Base-by-base conservation (phyloP, 2,329 filamentous ascomycete species). In the Gaeumannomyces tritici region DNA sequence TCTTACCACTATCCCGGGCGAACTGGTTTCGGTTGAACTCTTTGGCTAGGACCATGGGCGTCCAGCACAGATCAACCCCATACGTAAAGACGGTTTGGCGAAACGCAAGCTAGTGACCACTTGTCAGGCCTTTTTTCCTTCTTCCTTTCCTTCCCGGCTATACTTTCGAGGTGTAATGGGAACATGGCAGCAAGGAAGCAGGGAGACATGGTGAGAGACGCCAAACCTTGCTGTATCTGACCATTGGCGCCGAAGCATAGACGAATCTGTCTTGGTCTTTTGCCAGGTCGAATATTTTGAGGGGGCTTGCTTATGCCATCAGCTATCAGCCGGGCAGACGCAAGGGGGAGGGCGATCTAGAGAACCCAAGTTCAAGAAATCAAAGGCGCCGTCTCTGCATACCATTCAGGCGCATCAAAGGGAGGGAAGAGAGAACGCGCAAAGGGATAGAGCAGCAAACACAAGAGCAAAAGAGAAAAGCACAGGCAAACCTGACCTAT, bases 1-100 rank as follows among this genome's bases (percentile, higher is more conserved):
- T 11, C 73, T 59, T 66, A 84, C 83, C 85, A 69, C 83, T 85
- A 65, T 87, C 82, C 62, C 86, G 77, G 60, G 86, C 86, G 66
- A 83, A 74, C 26, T 73, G 70, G 68, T 77, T 87, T 28, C 86
- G 78, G 73, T 88, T 88, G 71, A 88, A 89, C 70, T 88, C 86
- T 69, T 88, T 88, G 61, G 86, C 85, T 3, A 88, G 75, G 62
- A 88, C 84, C 88, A 90, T 90, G 56, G 88, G 88, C 2, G 87
- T 89, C 83, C 87, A 90, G 66, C 83, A 85, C 8, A 90, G 71
- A 70, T 90, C 87, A 21, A 83, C 82, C 59, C 82, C 83, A 71
- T 88, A 89, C 59, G 82, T 77, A 65, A 85, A 80, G 3, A 87
- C 84, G 0, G 87, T 86, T 67, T 89, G 82, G 59, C 88, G 82